Base-by-base conservation (phyloP, 176 grass and related monocot genomes). In the Chloris gayana region DNA sequence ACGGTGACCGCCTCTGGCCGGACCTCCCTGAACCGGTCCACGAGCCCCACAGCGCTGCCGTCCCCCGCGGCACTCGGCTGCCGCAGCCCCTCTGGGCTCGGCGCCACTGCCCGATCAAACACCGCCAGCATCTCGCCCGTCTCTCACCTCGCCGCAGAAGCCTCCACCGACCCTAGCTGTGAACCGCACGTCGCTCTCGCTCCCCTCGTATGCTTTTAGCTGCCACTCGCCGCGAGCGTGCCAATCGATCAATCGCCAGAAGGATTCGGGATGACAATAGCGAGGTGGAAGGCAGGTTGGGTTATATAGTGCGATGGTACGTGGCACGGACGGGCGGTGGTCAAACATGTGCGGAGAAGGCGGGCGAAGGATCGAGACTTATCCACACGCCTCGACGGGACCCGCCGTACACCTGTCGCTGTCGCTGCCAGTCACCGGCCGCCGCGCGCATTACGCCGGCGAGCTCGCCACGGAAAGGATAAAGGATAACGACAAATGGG, bases 101-200 rank as follows among this genome's bases (percentile, higher is more conserved):
- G 90, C 85, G 87, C 91, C 80, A 94, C 85, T 80, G 76, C 46
- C 80, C 22, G 73, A 58, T 88, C 61, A 83, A 97, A 90, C 85
- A 92, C 87, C 11, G 91, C 89, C 53, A 94, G 87, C 94, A 97
- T 97, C 39, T 88, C 14, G 60, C 9, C 51, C 37, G 31, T 14
- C 17, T 0, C 14, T 63, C 60, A 61, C 60, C 60, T 14, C 47
- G 9, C 73, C 13, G 17, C 17, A 21, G 17, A 31, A 42, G 68
- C 7, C 15, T 85, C 27, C 13, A 4, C 49, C 37, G 62, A 1
- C 63, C 15, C 62, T 34, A 71, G 53, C 67, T 32, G 25, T 10
- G 21, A 62, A 35, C 56, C 70, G 30, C 69, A 8, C 9, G 30
- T 29, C 81, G 0, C 49, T 24, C 73, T 76, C 56, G 2, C 24